Evolutionary conservation across 2,329 filamentous ascomycete genomes (phyloP).

Genomic region (Alternaria dauci): DNA sequence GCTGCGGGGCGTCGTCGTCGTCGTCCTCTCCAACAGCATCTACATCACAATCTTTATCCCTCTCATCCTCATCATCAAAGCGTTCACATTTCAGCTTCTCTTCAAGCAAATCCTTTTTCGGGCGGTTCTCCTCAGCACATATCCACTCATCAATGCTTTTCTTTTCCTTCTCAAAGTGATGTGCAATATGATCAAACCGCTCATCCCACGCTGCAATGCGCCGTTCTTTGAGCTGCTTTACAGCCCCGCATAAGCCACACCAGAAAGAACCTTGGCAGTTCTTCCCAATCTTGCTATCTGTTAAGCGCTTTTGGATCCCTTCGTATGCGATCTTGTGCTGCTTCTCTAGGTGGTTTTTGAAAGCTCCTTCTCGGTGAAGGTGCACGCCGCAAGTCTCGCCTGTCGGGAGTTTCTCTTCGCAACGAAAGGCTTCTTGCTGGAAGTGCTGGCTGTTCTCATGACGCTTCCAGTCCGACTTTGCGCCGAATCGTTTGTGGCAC

Average conservation of each 20-base stretch:
- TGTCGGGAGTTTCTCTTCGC: constrained; percentile 52
- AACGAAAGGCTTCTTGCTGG: constrained; percentile 76
- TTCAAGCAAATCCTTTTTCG: constrained; percentile 40
- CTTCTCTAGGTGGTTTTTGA: constrained; percentile 67
- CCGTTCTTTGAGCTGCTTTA: constrained; percentile 58
- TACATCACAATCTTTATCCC: constrained; percentile 7
- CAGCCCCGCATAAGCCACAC: constrained; percentile 82
- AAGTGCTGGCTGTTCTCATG: constrained; percentile 85
- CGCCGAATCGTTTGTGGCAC: constrained; percentile 81
- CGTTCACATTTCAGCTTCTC: constrained; percentile 32
- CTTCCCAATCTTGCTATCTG: constrained; percentile 67
- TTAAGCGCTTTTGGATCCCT: constrained; percentile 53
- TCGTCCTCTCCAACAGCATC: constrained; percentile 14
- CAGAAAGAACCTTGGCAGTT: constrained; percentile 75
- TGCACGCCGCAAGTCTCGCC: constrained; percentile 62
- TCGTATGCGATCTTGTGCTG: constrained; percentile 55
- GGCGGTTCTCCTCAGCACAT: constrained; percentile 49
- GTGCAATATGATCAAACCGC: constrained; percentile 77
- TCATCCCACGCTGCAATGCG: constrained; percentile 67
- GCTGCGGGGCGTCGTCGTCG: constrained; percentile 2
- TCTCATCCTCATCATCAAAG: constrained; percentile 27
- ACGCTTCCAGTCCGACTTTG: constrained; percentile 93
- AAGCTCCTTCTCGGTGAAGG: constrained; percentile 66
- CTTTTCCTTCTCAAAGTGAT: constrained; percentile 68
- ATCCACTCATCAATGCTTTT: constrained; percentile 66